Evolutionary conservation across 75 land plant genomes (phyloP).

Genomic region (Cupressus sempervirens): DNA sequence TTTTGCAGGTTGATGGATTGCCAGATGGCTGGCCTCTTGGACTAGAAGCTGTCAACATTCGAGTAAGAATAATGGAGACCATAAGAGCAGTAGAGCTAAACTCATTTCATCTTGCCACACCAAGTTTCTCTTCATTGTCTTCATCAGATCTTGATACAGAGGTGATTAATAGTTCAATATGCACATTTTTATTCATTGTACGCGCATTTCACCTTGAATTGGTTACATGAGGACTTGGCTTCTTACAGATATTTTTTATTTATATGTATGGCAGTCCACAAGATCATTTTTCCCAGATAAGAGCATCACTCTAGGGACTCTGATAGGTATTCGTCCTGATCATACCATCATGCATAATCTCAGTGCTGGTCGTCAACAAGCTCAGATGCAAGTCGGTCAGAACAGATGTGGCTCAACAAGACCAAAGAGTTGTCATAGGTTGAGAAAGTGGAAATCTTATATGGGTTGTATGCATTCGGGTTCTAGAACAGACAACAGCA

Average conservation of each 20-base stretch:
- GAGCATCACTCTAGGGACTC: constrained; percentile 31
- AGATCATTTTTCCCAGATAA: constrained; percentile 37
- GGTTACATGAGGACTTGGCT: not conserved
- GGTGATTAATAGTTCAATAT: constrained; percentile 16
- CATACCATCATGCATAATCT: not conserved
- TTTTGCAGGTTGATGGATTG: not conserved
- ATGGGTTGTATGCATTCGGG: not conserved
- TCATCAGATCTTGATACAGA: constrained; percentile 41
- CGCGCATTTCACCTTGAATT: not conserved
- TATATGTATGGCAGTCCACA: constrained; percentile 22
- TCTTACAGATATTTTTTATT: not conserved
- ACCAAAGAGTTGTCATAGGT: not conserved
- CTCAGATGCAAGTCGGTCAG: not conserved
- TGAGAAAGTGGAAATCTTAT: not conserved
- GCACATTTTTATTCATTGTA: not conserved
- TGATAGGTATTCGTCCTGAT: constrained; percentile 23
- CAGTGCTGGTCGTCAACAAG: not conserved
- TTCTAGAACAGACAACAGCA: not conserved
- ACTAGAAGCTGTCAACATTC: constrained; percentile 24
- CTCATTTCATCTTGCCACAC: constrained; percentile 16
- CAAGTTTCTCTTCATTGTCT: constrained; percentile 36
- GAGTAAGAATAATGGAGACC: constrained; percentile 18
- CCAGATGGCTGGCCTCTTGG: constrained; percentile 45
- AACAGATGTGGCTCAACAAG: not conserved
- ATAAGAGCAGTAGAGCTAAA: not conserved